These are phyloP conservation scores for Aspergillus quadricinctus DNA, from an alignment of 2,329 filamentous ascomycete genomes.

Conservation along the genomic window DNA sequence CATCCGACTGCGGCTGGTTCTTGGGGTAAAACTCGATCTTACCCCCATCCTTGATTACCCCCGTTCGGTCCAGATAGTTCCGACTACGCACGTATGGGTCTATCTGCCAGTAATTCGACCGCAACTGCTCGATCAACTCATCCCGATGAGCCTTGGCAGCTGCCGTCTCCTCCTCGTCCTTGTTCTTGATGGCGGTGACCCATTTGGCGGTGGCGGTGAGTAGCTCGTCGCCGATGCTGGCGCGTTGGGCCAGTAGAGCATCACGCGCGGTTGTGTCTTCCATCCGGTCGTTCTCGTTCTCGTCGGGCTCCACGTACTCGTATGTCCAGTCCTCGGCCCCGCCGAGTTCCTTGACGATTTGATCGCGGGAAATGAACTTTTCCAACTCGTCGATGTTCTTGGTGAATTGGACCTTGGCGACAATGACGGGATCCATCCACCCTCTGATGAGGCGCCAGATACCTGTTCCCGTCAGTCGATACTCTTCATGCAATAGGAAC, in stretches of 20 bases:
- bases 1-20: slow-evolving; percentile 1
- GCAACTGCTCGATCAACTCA: slow-evolving; percentile 59
- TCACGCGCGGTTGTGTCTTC: slow-evolving; percentile 60
- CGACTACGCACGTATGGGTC: slow-evolving; percentile 81
- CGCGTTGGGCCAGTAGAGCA: slow-evolving; percentile 58
- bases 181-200: slow-evolving; percentile 54
- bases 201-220: slow-evolving; percentile 70
- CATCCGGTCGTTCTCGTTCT: slow-evolving; percentile 71
- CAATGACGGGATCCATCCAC: slow-evolving; percentile 95
- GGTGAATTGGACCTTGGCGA: slow-evolving; percentile 86
- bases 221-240: slow-evolving; percentile 64
- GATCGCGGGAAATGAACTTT: slow-evolving; percentile 63
- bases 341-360: slow-evolving; percentile 74
- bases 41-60: slow-evolving; percentile 64
- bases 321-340: slow-evolving; percentile 81
- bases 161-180: slow-evolving; percentile 40
- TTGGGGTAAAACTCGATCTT: slow-evolving; percentile 64
- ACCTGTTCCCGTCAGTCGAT: slow-evolving; percentile 43
- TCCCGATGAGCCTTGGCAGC: slow-evolving; percentile 55
- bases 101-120: slow-evolving; percentile 77
- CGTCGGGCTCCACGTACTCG: slow-evolving; percentile 68
- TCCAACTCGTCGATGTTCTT: slow-evolving; percentile 72
- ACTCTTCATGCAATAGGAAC: background rate
- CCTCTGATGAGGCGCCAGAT: slow-evolving; percentile 92
- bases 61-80: slow-evolving; percentile 73